Percentiles rank a stretch among this genome's conserved stretches.
phyloP scores from a whole-genome alignment of 1,284 basidiomycete species.

The Lentinus polychrous region DNA sequence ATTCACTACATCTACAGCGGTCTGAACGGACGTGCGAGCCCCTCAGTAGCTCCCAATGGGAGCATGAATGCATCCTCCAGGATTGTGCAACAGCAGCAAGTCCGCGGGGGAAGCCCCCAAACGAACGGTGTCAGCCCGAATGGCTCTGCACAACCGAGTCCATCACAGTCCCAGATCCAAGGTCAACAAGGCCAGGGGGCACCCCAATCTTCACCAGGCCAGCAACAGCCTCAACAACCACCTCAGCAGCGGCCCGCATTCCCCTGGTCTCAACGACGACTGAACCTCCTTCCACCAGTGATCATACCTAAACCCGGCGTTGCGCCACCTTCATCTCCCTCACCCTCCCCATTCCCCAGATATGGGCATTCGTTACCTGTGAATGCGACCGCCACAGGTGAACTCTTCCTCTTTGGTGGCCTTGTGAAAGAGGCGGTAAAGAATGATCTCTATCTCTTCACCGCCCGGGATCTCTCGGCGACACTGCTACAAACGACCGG shows the following conservation, averaged over 20 bases:
- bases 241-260: constrained; percentile 56
- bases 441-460: constrained; percentile 93
- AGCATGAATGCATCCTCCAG: constrained; percentile 17
- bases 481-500: constrained; percentile 84
- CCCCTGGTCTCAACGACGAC: constrained; percentile 72
- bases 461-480: constrained; percentile 72
- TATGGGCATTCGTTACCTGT: constrained; percentile 97
- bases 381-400: constrained; percentile 73
- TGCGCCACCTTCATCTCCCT: constrained; percentile 51
- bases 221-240: constrained; percentile 24
- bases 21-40: constrained; percentile 27
- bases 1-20: constrained; percentile 18
- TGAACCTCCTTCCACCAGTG: constrained; percentile 58
- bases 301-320: constrained; percentile 56
- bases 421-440: constrained; percentile 87
- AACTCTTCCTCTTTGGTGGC: constrained; percentile 96
- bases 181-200: constrained; percentile 24
- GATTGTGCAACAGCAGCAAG: constrained; percentile 16
- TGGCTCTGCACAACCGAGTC: constrained; percentile 10
- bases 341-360: constrained; percentile 88
- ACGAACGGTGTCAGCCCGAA: constrained; percentile 11
- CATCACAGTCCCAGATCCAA: constrained; percentile 17
- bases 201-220: constrained; percentile 17
- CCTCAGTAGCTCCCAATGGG: constrained; percentile 19
- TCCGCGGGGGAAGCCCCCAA: constrained; percentile 15